These are phyloP conservation scores for Salix suchowensis DNA, from an alignment of 345 rosid genomes.

Conservation along the genomic window DNA sequence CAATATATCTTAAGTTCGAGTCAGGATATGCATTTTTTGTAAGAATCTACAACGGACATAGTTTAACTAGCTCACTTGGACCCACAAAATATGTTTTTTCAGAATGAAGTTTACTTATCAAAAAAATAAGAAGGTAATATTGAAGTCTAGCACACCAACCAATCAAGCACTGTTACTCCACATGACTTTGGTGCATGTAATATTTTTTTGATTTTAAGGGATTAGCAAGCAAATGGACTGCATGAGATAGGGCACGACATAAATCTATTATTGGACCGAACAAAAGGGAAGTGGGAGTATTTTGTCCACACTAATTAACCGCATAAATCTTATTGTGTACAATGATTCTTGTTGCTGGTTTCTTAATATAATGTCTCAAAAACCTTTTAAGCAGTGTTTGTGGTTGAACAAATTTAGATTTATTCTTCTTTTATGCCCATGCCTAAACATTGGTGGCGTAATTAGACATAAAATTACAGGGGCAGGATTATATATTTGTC, in stretches of 20 bases:
- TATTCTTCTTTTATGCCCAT: not conserved
- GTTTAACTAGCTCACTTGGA: too few species aligned
- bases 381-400: not conserved
- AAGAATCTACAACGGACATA: too few species aligned
- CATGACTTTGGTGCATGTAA: not conserved
- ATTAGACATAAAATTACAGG: constrained; percentile 36
- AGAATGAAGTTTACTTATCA: rapidly evolving
- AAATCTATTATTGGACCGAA: not conserved
- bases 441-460: not conserved
- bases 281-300: not conserved
- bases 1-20: too few species aligned
- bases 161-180: not conserved
- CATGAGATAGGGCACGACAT: not conserved
- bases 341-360: not conserved
- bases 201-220: too few species aligned
- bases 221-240: not conserved
- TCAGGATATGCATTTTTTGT: rapidly evolving
- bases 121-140: too few species aligned
- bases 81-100: rapidly evolving
- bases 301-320: not conserved
- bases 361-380: not conserved
- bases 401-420: not conserved
- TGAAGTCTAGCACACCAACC: too few species aligned
- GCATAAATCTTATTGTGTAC: not conserved
- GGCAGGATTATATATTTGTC: constrained; percentile 78